phyloP scores from a whole-genome alignment of 2,329 filamentous ascomycete genomes.

The Colletotrichum viniferum region DNA sequence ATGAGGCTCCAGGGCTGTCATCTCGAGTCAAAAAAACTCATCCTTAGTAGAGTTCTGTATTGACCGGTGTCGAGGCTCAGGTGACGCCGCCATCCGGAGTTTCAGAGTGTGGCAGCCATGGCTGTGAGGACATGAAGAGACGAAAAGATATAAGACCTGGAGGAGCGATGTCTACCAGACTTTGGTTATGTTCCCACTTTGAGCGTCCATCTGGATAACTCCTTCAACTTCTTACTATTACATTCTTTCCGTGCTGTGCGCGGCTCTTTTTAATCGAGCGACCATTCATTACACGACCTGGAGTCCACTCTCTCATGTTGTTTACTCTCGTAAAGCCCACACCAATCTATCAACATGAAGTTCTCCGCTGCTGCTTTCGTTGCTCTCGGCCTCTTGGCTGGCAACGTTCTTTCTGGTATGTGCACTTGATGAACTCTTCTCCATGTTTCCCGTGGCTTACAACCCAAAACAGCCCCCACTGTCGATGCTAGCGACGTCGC shows the following conservation, averaged over 20 bases:
- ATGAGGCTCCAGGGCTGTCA: slow-evolving; percentile 9
- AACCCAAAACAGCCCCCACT: not conserved
- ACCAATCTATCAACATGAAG: slow-evolving; percentile 1
- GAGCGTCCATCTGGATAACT: not conserved
- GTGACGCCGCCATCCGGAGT: slow-evolving; percentile 15
- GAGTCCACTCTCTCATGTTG: slow-evolving; percentile 3
- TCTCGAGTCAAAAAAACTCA: slow-evolving; percentile 9
- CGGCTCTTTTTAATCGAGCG: slow-evolving; percentile 1
- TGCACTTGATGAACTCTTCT: not conserved
- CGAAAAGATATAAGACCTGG: not conserved
- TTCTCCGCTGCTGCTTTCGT: slow-evolving; percentile 10
- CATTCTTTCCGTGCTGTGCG: slow-evolving; percentile 19
- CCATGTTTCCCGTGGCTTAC: not conserved
- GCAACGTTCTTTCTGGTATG: slow-evolving; percentile 15
- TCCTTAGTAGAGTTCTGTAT: not conserved
- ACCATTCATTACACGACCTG: not conserved
- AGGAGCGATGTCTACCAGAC: fast-evolving
- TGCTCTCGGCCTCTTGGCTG: slow-evolving; percentile 3
- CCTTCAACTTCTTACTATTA: not conserved
- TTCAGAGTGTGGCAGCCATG: slow-evolving; percentile 14
- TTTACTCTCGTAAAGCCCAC: not conserved
- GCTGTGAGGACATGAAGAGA: not conserved
- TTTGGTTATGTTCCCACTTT: not conserved
- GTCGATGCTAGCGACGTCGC: not conserved
- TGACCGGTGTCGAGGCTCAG: not conserved